Base-by-base conservation (phyloP, 2,329 filamentous ascomycete genomes). In the Fusarium veterinarium region DNA sequence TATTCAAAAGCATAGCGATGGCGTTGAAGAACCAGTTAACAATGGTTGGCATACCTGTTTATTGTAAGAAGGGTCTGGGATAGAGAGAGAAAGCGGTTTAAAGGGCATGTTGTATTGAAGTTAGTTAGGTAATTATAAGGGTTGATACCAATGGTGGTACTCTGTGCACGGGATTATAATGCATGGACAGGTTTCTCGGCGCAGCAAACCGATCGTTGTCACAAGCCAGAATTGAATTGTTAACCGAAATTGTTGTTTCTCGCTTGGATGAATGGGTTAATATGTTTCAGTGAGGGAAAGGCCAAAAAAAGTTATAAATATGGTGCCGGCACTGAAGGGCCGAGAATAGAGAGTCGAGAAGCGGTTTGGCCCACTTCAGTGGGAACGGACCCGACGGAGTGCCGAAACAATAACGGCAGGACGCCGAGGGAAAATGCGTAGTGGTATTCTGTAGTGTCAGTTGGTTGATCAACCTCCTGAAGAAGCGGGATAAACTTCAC, bases 1-100 rank as follows among this genome's bases (percentile, higher is more conserved):
- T 63, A 60, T 71, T 71, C 55, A 60, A 58, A 66, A 60, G 67
- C 73, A 75, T 74, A 75, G 73, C 73, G 73, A 75, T 44, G 73
- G 73, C 73, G 73, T 75, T 75, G 41, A 64, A 65, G 57, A 58
- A 52, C 31, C 38, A 64, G 33, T 31, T 30, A 42, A 35, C n/a
- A 41, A 60, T 28, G 51, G 48, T 53, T 68, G 64, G 59, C 40
- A 63, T 65, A 65, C 40, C 35, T 49, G 44, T 55, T 64, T 46
- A 45, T 28, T 55, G 23, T 20, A 44, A 8, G 19, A 56, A 25
- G 59, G 40, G 38, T 37, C 23, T 38, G n/a, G 45, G 52, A 56
- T 58, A 44, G 23, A 62, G 48, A 49, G 44, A 60, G 19, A 7
- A 30, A 52, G 51, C 42, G 42, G 28, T 37, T 59, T 41, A 19